Evolutionary conservation across 164 flowering plant species (phyloP), one percentile per base, ranked within the genome.

Genomic region (Kalanchoe fedtschenkoi): DNA sequence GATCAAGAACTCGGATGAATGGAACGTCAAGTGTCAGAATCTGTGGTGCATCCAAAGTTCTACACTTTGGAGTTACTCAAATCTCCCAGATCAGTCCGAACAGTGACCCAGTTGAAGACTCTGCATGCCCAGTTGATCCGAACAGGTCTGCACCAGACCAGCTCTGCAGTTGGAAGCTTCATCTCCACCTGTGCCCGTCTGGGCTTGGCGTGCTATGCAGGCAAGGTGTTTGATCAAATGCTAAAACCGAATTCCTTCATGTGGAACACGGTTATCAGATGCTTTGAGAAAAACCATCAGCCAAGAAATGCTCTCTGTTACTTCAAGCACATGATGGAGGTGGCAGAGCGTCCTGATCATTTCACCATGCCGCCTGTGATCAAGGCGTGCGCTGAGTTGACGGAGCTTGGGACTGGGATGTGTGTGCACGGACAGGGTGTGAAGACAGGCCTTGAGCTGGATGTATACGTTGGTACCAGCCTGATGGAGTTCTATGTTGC

Each of bases 341-440:
- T 39, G 35, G 55, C 34, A 14, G 68, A 73, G 33, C 65, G 19
- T 16, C 71, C 78, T 3, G 78, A 76, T 74, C n/a, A 66, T 14
- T 75, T 73, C 35, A 76, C 83, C 0, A 65, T 56, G 59, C 80
- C 81, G n/a, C 73, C 73, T 63, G 76, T 75, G 3, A 60, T 79
- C 38, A 71, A 71, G 68, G 75, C 83, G 33, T 79, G 77, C 51
- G 65, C 69, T 14, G 66, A 65, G 64, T 63, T 66, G 51, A 53
- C 64, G 64, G 63, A 66, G 66, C n/a, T 61, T 54, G 39, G 19
- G 43, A 65, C 61, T 44, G 78, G 77, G 28, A 8, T 54, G 39
- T 63, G 72, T 44, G 58, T 68, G 44, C 79, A 76, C 60, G 74
- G 72, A 64, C 70, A 64, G 19, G 62, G 63, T 66, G 65, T 69